These are phyloP conservation scores for Debaryomyces tyrocola DNA, from an alignment of 805 yeast genomes.

Conservation along the genomic window DNA sequence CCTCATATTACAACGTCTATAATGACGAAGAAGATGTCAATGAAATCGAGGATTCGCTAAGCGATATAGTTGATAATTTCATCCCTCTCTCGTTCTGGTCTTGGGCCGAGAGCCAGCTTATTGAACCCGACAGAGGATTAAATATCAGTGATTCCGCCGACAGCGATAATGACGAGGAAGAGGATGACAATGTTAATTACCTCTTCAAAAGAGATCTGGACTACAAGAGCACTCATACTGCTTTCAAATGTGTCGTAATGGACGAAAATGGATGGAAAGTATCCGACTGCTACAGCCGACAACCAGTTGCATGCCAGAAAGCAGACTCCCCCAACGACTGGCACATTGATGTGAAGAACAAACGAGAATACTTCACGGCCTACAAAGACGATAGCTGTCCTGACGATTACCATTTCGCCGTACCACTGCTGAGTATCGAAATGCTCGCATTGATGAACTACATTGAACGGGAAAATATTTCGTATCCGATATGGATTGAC, in stretches of 20 bases:
- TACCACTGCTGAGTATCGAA: conserved; percentile 38
- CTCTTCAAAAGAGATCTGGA: background rate
- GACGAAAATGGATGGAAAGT: conserved; percentile 58
- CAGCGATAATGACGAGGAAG: conserved; percentile 4
- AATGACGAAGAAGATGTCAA: conserved; percentile 13
- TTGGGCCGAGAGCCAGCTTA: conserved; percentile 66
- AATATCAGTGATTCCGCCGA: background rate
- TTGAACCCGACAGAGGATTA: conserved; percentile 14
- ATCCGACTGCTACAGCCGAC: conserved; percentile 59
- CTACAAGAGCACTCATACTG: conserved; percentile 13
- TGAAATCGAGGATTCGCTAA: conserved; percentile 24
- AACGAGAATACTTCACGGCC: conserved; percentile 46
- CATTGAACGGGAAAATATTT: conserved; percentile 22
- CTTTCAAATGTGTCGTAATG: conserved; percentile 43
- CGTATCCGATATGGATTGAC: conserved; percentile 69
- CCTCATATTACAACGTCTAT: conserved; percentile 12
- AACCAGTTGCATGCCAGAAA: conserved; percentile 58
- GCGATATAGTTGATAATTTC: conserved; percentile 16
- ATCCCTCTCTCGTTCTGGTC: conserved; percentile 59
- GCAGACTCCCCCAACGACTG: conserved; percentile 41
- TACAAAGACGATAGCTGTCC: conserved; percentile 31
- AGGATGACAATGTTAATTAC: background rate
- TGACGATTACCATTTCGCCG: conserved; percentile 26
- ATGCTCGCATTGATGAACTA: conserved; percentile 28
- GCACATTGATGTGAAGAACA: conserved; percentile 31